phyloP scores from a whole-genome alignment of 345 rosid species.

The Lumnitzera littorea region DNA sequence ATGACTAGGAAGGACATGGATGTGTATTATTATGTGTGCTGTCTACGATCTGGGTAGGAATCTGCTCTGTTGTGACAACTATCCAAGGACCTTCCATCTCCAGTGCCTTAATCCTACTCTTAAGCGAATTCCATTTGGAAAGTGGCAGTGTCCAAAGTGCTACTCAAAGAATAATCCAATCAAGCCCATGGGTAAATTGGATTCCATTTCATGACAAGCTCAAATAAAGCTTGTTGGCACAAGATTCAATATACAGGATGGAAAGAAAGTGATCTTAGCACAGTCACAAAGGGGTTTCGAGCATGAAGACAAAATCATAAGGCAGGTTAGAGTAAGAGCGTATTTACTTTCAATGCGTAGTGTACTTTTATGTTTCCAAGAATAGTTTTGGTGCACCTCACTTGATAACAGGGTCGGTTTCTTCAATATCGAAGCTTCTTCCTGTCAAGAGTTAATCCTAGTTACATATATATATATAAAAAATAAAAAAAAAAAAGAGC shows the following conservation, averaged over 20 bases:
- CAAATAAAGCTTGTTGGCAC: slow-evolving; percentile 53
- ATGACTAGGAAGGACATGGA: too few species aligned
- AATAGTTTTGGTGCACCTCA: too few species aligned
- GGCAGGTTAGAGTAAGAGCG: too few species aligned
- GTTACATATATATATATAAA: too few species aligned
- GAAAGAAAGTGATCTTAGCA: slow-evolving; percentile 48
- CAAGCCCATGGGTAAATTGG: slow-evolving; percentile 53
- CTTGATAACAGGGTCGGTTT: too few species aligned
- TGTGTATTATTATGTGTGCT: slow-evolving; percentile 89
- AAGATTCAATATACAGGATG: slow-evolving; percentile 41
- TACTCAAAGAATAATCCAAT: slow-evolving; percentile 46
- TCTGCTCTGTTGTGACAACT: slow-evolving; percentile 92
- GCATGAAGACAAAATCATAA: too few species aligned
- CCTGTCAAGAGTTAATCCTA: too few species aligned
- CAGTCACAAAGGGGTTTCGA: too few species aligned
- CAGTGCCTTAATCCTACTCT: slow-evolving; percentile 97
- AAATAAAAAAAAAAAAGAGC: too few species aligned
- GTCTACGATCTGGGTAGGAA: slow-evolving; percentile 96
- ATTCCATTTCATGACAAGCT: slow-evolving; percentile 76
- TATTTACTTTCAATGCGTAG: too few species aligned
- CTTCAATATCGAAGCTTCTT: too few species aligned
- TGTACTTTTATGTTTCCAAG: too few species aligned
- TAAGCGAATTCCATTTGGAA: slow-evolving; percentile 94
- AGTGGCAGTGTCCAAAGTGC: slow-evolving; percentile 97
- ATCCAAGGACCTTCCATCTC: slow-evolving; percentile 90